Base-by-base conservation (phyloP, 257 asterid species). In the Plantago major region DNA sequence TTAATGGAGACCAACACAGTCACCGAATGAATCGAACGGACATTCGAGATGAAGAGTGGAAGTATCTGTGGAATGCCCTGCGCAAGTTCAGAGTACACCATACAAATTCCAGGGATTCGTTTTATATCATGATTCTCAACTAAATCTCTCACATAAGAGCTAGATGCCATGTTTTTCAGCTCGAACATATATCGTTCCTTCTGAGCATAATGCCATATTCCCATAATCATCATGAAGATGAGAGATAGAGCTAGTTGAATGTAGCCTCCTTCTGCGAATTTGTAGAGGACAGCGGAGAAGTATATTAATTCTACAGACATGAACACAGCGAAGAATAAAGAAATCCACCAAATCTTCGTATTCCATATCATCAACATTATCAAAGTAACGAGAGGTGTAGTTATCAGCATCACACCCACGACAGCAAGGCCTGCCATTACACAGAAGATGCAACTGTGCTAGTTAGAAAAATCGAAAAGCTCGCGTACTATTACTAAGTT, bases 51-150 rank as follows among this genome's bases (percentile, higher is more conserved):
- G 49, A 79, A 88, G 38, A 85, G 96, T 2, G 85, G 71, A 26
- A 85, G 83, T 15, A 88, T 85, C 0, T 91, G 96, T 0, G 94
- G 95, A 55, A 88, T 83, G 2, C 92, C 95, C 22, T 88, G 92
- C 0, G 85, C 96, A 0, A 88, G 73, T 13, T 83, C 89, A 0
- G 92, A 88, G 55, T 88, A 88, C 0, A 85, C 57, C 12, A 88
- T 58, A 6, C 89, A 92, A 2, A 88, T 75, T 1, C 96, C 96
- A 0, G 89, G 94, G 2, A 83, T 15, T 56, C 92, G 52, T n/a
- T 18, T 70, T 2, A 83, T 60, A 5, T 67, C 46, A 0, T 30
- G 66, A 55, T 73, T 75, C 4, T 70, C 75, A 0, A 80, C 73
- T 15, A 88, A 18, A 6, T 81, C 82, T 10, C 46, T 58, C 0